A percentile compares a stretch with the other conserved stretches of the same genome.
phyloP scores from a whole-genome alignment of 352 stramenopile genomes.

The Phytopythium vexans region DNA sequence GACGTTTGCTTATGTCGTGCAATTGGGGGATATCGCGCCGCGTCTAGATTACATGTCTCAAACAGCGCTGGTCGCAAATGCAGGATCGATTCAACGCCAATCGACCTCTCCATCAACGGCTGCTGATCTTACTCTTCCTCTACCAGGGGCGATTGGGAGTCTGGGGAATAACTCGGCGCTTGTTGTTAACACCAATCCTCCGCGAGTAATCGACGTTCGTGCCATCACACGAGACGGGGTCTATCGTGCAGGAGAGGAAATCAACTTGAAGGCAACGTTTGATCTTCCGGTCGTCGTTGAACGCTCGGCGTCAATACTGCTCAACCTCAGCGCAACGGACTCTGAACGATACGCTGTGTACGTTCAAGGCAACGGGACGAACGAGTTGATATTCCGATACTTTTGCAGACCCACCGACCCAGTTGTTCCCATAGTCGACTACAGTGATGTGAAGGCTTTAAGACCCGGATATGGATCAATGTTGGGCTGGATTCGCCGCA shows the following conservation, averaged over 20 bases:
- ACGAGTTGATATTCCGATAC: slow-evolving; percentile 47
- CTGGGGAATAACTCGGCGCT: slow-evolving; percentile 27
- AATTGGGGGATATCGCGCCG: slow-evolving; percentile 44
- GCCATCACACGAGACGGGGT: slow-evolving; percentile 56
- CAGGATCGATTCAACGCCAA: slow-evolving; percentile 50
- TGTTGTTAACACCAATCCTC: slow-evolving; percentile 49
- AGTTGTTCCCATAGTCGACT: slow-evolving; percentile 35
- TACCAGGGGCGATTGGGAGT: slow-evolving; percentile 35
- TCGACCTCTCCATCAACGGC: slow-evolving; percentile 50
- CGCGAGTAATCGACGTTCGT: slow-evolving; percentile 36
- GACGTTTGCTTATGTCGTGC: slow-evolving; percentile 52
- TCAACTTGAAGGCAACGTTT: slow-evolving; percentile 50
- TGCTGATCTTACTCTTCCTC: slow-evolving; percentile 40
- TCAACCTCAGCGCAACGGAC: slow-evolving; percentile 18
- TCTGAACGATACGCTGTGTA: slow-evolving; percentile 46
- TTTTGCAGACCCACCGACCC: slow-evolving; percentile 31
- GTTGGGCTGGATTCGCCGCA: slow-evolving; percentile 47
- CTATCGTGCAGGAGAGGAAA: slow-evolving; percentile 44
- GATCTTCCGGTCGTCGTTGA: slow-evolving; percentile 45
- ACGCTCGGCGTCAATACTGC: slow-evolving; percentile 28
- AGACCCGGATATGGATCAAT: slow-evolving; percentile 34
- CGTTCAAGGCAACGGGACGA: slow-evolving; percentile 37
- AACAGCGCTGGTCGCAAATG: slow-evolving; percentile 41
- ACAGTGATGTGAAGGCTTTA: slow-evolving; percentile 26
- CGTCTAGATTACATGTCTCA: slow-evolving; percentile 51